Base-by-base conservation (phyloP, 2,329 filamentous ascomycete genomes). In the Penicillium paneum region DNA sequence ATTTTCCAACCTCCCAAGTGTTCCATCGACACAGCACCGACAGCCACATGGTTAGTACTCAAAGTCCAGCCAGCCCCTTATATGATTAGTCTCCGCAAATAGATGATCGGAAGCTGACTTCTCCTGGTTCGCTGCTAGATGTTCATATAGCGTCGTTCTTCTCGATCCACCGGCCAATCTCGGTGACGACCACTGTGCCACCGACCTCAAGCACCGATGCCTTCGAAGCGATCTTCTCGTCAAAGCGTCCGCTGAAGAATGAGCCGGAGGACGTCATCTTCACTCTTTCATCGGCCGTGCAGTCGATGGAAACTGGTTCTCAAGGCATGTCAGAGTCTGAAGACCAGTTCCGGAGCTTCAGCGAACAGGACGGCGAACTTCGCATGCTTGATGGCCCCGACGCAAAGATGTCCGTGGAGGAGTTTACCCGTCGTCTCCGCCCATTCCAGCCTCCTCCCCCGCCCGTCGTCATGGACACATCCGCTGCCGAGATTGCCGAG, bases 81-180 rank as follows among this genome's bases (percentile, higher is more conserved):
- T 5, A 29, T n/a, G 2, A 13, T 5, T 1, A 34, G 15, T 40
- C 44, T 21, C 6, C 24, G 13, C 21, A 21, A 38, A 34, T 38
- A 26, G 39, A 26, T 19, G 7, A 15, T 8, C n/a, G 1, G 21
- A 50, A 32, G n/a, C 47, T 58, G 48, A 56, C 49, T 46, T 39
- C 43, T 48, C 45, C 43, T 28, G 32, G 28, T 38, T n/a, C 19
- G 10, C 46, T 13, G 28, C 12, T 62, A 97, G 94, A 95, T 68
- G 82, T 97, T 57, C 87, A 89, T 60, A 80, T 96, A 42, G 94
- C 93, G 8, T 88, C 88, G 56, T 97, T 99, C 81, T 97, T 97
- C 79, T 95, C 92, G 59, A 88, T 96, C 62, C 91, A 99, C 76
- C 87, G 94, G 58, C 94, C 94, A 42, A 93, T 99, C 68, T 96